Evolutionary conservation across 805 yeast species (phyloP).

Genomic region (Candida schatavii): DNA sequence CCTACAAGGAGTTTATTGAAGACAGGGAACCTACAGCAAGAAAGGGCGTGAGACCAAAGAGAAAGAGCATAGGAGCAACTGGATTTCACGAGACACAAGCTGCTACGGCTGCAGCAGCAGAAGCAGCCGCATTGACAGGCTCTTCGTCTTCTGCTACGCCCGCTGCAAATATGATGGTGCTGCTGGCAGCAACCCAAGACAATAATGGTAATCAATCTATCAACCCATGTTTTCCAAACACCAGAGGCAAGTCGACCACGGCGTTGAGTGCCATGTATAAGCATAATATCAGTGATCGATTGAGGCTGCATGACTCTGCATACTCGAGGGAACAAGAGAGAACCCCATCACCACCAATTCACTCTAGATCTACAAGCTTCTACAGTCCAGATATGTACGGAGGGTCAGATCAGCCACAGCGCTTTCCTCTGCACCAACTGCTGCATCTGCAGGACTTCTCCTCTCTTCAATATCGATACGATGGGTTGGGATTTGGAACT

Average conservation of each 20-base stretch:
- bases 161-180: too few relatives aligned
- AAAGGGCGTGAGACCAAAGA: not conserved
- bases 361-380: not conserved
- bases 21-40: not conserved
- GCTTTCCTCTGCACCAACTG: too few relatives aligned
- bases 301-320: not conserved
- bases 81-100: too few relatives aligned
- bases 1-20: not conserved
- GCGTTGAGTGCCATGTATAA: constrained; percentile 11
- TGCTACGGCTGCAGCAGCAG: too few relatives aligned
- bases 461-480: not conserved
- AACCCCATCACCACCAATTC: not conserved
- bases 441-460: not conserved
- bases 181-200: too few relatives aligned
- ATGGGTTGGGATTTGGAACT: not conserved
- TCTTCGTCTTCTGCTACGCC: too few relatives aligned
- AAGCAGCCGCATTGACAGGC: too few relatives aligned
- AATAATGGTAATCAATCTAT: not conserved
- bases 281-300: not conserved
- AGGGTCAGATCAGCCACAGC: too few relatives aligned
- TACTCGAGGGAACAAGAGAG: not conserved
- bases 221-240: constrained; percentile 4
- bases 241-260: constrained; percentile 20
- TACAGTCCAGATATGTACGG: not conserved
- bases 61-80: constrained; percentile 5